Conservation (phyloP, 2,329 filamentous ascomycete genomes). For the Cladophialophora immunda region DNA sequence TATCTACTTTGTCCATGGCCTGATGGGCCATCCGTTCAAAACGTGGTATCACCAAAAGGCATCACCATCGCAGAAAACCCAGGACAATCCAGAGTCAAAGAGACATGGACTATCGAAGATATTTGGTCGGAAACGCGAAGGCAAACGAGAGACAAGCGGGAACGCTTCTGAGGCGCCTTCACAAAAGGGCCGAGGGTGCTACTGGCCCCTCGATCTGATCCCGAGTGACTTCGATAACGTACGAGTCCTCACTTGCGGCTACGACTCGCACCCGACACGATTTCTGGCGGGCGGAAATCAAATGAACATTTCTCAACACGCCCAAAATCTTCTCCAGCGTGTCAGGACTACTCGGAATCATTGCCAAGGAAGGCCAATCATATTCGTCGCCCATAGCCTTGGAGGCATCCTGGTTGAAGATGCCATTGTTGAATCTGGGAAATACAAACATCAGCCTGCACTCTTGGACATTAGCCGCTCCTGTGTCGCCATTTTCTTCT, state of each 20-base stretch:
- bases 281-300: slow-evolving; percentile 9
- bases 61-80: not conserved
- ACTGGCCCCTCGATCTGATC: slow-evolving; percentile 46
- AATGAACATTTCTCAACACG: slow-evolving; percentile 19
- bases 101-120: not conserved
- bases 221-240: slow-evolving; percentile 44
- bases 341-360: not conserved
- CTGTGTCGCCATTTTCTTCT: slow-evolving; percentile 23
- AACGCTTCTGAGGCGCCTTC: not conserved
- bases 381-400: slow-evolving; percentile 33
- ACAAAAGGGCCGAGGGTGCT: not conserved
- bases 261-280: slow-evolving; percentile 15
- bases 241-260: slow-evolving; percentile 21
- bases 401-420: slow-evolving; percentile 33
- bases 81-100: not conserved
- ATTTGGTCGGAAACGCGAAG: not conserved
- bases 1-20: slow-evolving; percentile 44
- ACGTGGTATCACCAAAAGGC: slow-evolving; percentile 42
- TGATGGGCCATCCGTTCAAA: slow-evolving; percentile 41
- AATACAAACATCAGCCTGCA: slow-evolving; percentile 12
- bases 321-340: slow-evolving; percentile 14
- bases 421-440: slow-evolving; percentile 7
- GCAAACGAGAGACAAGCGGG: not conserved
- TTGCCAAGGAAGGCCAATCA: slow-evolving; percentile 21
- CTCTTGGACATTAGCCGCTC: slow-evolving; percentile 10